Evolutionary conservation across 306 rosid species (phyloP).

Genomic region (Trifolium repens): DNA sequence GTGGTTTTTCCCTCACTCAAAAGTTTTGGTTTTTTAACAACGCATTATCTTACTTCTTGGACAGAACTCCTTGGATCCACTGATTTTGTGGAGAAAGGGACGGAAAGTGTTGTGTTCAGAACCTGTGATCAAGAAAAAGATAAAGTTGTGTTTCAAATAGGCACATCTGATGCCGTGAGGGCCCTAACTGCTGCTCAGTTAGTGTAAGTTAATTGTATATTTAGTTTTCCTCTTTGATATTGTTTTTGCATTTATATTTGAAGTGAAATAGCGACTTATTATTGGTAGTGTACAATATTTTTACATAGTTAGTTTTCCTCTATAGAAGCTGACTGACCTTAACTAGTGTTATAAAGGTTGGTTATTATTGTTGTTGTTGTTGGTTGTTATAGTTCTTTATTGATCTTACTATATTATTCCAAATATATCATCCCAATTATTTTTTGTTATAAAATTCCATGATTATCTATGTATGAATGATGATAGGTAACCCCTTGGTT

Average conservation of each 20-base stretch:
- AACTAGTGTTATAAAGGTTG: background rate
- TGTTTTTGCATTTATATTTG: background rate
- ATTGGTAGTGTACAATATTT: background rate
- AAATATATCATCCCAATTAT: constrained; percentile 4
- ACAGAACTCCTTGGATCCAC: constrained; percentile 64
- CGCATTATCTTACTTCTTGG: constrained; percentile 10
- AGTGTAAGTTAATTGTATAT: constrained; percentile 61
- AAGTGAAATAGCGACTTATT: constrained; percentile 23
- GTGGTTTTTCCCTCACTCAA: background rate
- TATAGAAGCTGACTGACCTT: background rate
- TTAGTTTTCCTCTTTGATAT: constrained; percentile 17
- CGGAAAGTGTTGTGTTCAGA: constrained; percentile 76
- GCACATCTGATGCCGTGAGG: constrained; percentile 84
- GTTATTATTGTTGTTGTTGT: constrained; percentile 14
- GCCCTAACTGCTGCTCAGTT: constrained; percentile 82
- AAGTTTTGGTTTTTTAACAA: constrained; percentile 22
- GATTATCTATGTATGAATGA: background rate
- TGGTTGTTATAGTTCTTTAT: constrained; percentile 16
- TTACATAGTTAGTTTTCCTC: background rate
- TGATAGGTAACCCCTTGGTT: background rate
- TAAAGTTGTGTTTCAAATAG: constrained; percentile 84
- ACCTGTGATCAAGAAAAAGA: constrained; percentile 76
- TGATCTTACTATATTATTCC: constrained; percentile 28
- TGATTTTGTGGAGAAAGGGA: constrained; percentile 89
- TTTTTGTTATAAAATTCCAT: background rate